These are phyloP conservation scores for Abelmoschus esculentus DNA, from an alignment of 345 rosid genomes.

Conservation along the genomic window DNA sequence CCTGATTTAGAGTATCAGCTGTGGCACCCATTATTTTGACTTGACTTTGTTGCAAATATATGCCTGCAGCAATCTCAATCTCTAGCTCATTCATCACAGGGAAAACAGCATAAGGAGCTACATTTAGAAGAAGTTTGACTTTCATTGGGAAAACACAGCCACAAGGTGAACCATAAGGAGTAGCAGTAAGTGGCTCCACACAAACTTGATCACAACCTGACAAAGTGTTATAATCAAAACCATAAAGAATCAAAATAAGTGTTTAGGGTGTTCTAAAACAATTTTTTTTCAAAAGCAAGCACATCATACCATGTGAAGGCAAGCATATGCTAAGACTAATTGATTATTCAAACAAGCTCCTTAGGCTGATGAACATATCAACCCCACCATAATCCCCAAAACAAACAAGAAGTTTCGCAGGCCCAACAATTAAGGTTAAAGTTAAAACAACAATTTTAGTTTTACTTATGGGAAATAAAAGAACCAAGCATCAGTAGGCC, in stretches of 20 bases:
- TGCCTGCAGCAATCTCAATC: constrained; percentile 90
- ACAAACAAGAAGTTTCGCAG: not conserved
- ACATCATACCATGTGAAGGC: not conserved
- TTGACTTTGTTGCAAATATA: constrained; percentile 92
- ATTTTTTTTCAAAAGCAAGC: not conserved
- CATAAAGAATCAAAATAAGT: not conserved
- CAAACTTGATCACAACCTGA: constrained; percentile 92
- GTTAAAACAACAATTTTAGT: not conserved
- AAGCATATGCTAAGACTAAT: not conserved
- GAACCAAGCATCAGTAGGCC: not conserved
- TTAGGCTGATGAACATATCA: not conserved
- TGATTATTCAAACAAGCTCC: not conserved
- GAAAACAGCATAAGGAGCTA: constrained; percentile 75
- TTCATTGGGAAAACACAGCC: constrained; percentile 97
- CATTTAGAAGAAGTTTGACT: constrained; percentile 74
- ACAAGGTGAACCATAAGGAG: constrained; percentile 93
- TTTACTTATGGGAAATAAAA: not conserved
- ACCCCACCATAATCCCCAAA: not conserved
- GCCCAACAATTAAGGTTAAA: not conserved
- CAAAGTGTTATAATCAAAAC: constrained; percentile 20
- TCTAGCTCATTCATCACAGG: constrained; percentile 86
- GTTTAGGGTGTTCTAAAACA: not conserved
- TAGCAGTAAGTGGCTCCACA: constrained; percentile 77
- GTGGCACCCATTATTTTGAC: constrained; percentile 97
- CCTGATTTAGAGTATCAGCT: constrained; percentile 89